phyloP scores from a whole-genome alignment of 2,329 filamentous ascomycete species.

The Huntiella moniliformis region DNA sequence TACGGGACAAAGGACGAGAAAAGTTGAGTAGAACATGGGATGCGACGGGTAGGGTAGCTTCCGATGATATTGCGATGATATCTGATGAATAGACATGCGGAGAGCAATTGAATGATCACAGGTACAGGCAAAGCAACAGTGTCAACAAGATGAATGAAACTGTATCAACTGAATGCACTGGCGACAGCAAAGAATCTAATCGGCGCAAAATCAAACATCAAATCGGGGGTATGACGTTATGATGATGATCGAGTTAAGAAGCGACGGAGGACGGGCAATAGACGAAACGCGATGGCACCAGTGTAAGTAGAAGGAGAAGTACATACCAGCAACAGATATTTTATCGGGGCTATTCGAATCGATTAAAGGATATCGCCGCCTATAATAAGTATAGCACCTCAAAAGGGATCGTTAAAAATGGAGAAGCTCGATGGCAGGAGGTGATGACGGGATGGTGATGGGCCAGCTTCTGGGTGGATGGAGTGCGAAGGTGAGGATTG shows the following conservation, averaged over 20 bases:
- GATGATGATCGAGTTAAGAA: conserved; percentile 4
- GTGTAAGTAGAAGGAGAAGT: background rate
- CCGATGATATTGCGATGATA: conserved; percentile 7
- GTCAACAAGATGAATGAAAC: too few species aligned
- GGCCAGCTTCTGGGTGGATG: conserved; percentile 9
- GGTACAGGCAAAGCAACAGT: too few species aligned
- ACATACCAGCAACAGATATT: background rate
- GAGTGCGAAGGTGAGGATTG: conserved; percentile 10
- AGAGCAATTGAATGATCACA: too few species aligned
- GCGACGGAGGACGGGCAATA: conserved; percentile 5
- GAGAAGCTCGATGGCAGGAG: background rate
- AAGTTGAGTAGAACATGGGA: background rate
- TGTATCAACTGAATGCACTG: too few species aligned
- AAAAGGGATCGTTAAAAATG: conserved; percentile 8
- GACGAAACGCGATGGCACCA: conserved; percentile 10
- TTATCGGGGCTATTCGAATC: too few species aligned
- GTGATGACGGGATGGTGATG: conserved; percentile 11
- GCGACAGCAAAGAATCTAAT: too few species aligned
- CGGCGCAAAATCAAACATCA: too few species aligned
- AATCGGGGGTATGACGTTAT: conserved; percentile 4
- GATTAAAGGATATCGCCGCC: background rate
- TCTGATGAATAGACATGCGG: background rate
- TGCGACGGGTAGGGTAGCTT: background rate
- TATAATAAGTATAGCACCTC: background rate
- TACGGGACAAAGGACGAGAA: background rate